phyloP scores from a whole-genome alignment of 352 stramenopile species.

The Phytophthora sansomeana region DNA sequence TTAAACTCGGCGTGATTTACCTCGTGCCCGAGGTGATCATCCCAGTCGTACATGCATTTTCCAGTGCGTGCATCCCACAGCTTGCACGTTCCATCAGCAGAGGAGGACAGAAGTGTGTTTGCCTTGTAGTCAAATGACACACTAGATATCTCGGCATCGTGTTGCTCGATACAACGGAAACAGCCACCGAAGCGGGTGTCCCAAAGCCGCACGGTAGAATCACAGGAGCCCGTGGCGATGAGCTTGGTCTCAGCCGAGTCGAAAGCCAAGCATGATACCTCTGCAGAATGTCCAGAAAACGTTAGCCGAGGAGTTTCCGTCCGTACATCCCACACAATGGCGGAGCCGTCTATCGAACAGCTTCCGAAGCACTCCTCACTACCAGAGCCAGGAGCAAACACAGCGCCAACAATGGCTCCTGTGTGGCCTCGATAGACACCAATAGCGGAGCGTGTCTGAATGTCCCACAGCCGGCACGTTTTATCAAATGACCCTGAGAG shows the following conservation, averaged over 20 bases:
- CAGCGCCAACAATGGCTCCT: slow-evolving; percentile 61
- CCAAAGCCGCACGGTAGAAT: slow-evolving; percentile 77
- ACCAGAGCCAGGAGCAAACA: slow-evolving; percentile 44
- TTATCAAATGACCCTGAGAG: slow-evolving; percentile 85
- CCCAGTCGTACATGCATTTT: slow-evolving; percentile 70
- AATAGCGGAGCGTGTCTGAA: slow-evolving; percentile 33
- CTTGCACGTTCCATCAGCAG: slow-evolving; percentile 65
- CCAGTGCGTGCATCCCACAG: slow-evolving; percentile 75
- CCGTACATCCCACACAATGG: slow-evolving; percentile 72
- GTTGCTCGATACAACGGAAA: slow-evolving; percentile 73
- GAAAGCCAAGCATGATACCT: slow-evolving; percentile 78
- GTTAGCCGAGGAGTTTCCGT: slow-evolving; percentile 52
- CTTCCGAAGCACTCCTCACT: slow-evolving; percentile 55
- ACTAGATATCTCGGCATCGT: slow-evolving; percentile 66
- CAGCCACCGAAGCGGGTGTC: slow-evolving; percentile 73
- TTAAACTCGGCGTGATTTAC: slow-evolving; percentile 71
- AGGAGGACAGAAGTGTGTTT: slow-evolving; percentile 63
- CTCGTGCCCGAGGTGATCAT: slow-evolving; percentile 55
- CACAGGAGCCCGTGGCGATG: slow-evolving; percentile 68
- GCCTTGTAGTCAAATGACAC: slow-evolving; percentile 70
- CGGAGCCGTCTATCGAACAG: slow-evolving; percentile 76
- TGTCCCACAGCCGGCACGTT: slow-evolving; percentile 78
- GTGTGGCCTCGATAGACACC: slow-evolving; percentile 67
- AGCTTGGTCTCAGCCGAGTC: slow-evolving; percentile 48
- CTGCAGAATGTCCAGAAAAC: slow-evolving; percentile 63